Percentiles rank a stretch among this genome's conserved stretches.
Conservation (phyloP, 768 basidiomycete species). For the Asterophora lycoperdoides region DNA sequence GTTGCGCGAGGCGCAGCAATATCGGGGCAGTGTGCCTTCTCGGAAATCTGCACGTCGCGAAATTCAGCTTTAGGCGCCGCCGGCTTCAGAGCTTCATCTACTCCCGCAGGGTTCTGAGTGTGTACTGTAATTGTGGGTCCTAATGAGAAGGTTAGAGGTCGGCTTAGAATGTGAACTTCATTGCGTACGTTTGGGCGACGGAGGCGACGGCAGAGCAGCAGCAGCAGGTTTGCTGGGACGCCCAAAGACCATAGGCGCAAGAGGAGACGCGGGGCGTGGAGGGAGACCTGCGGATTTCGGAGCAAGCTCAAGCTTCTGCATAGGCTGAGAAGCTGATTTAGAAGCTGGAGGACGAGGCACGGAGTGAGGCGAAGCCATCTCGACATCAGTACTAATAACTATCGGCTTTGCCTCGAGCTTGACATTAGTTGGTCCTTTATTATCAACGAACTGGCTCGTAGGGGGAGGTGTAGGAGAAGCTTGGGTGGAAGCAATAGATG, state of each 20-base stretch:
- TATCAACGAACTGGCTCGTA: background rate
- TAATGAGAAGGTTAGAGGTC: background rate
- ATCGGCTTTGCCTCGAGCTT: background rate
- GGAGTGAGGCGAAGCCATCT: background rate
- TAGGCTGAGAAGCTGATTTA: background rate
- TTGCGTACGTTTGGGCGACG: conserved; percentile 5
- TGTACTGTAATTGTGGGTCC: background rate
- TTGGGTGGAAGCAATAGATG: conserved; percentile 53
- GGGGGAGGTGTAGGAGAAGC: conserved; percentile 35
- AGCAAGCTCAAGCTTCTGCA: background rate
- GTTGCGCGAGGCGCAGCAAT: background rate
- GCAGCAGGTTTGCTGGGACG: background rate
- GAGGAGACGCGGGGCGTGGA: background rate
- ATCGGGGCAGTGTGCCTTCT: background rate
- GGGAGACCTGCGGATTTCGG: background rate
- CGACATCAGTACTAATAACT: background rate
- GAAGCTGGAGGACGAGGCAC: background rate
- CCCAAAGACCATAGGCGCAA: background rate
- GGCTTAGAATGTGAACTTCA: background rate
- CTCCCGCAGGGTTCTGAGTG: background rate
- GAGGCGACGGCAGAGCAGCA: conserved; percentile 11
- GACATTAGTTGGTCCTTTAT: background rate
- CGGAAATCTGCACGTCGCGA: background rate
- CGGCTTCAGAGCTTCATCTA: background rate
- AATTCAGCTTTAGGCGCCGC: background rate